Conservation (phyloP, 345 rosid species). For the Citrus mangshanensis region DNA sequence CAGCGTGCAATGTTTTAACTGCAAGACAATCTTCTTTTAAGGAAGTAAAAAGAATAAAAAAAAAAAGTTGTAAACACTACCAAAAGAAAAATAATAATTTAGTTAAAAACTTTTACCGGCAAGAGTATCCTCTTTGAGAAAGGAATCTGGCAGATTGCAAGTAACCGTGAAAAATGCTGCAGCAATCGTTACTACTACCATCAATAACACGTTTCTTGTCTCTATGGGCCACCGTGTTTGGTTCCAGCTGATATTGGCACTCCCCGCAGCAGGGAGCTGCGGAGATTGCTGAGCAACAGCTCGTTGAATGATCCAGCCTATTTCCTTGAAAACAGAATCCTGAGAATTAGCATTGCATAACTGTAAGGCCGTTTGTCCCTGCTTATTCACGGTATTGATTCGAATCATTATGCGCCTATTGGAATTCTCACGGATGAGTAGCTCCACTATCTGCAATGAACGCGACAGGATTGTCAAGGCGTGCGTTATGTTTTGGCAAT, state of each 20-base stretch:
- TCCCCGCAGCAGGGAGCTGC: too few relatives aligned
- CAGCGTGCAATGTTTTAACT: neutral
- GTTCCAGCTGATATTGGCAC: too few relatives aligned
- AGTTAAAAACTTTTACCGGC: neutral
- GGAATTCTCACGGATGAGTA: too few relatives aligned
- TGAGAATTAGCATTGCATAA: neutral
- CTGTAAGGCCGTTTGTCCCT: neutral
- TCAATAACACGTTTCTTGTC: slow-evolving; percentile 13
- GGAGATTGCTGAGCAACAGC: too few relatives aligned
- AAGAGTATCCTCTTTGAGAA: neutral
- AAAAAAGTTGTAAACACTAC: too few relatives aligned
- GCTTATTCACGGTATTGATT: neutral
- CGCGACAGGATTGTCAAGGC: too few relatives aligned
- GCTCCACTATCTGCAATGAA: too few relatives aligned
- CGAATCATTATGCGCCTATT: neutral
- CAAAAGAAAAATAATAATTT: too few relatives aligned
- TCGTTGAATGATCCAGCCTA: too few relatives aligned
- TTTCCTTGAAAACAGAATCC: neutral
- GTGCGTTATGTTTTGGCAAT: too few relatives aligned
- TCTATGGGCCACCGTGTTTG: neutral
- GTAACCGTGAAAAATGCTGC: neutral
- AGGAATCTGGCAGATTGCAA: neutral
- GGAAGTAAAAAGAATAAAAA: too few relatives aligned
- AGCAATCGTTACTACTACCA: neutral
- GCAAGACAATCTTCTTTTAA: neutral